These are phyloP conservation scores for Cucurbita ficifolia DNA, from an alignment of 306 rosid genomes.

Conservation along the genomic window DNA sequence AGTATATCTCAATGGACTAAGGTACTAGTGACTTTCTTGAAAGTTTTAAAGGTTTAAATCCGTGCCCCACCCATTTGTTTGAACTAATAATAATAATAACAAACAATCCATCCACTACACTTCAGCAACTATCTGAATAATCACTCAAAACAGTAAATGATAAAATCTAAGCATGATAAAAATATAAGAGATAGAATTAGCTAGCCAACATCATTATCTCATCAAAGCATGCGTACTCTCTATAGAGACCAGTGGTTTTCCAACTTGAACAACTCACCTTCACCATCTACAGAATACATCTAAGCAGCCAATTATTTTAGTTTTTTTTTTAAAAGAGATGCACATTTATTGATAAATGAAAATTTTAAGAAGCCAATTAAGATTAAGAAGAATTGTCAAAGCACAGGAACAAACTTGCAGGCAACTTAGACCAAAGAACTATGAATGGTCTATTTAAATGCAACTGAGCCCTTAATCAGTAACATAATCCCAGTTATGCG, in stretches of 20 bases:
- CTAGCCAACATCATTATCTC: neutral
- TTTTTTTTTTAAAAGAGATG: no score
- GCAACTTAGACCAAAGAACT: neutral
- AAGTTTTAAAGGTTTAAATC: neutral
- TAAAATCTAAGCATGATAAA: neutral
- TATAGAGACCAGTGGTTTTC: neutral
- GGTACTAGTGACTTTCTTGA: neutral
- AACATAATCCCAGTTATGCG: slow-evolving; percentile 13
- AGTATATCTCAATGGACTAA: neutral
- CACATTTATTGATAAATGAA: no score
- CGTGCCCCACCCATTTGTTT: neutral
- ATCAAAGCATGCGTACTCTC: neutral
- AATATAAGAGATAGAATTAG: neutral
- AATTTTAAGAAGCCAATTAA: neutral
- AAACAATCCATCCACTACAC: neutral
- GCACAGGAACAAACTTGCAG: neutral
- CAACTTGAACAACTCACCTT: neutral
- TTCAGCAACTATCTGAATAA: neutral
- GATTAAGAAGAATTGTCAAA: neutral
- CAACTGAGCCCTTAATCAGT: neutral
- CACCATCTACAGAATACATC: neutral
- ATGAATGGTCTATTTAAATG: neutral
- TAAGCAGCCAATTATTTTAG: neutral
- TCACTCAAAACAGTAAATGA: neutral
- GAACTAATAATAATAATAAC: neutral